Base-by-base conservation (phyloP, 2,329 filamentous ascomycete genomes). In the Nigrograna mackinnonii region DNA sequence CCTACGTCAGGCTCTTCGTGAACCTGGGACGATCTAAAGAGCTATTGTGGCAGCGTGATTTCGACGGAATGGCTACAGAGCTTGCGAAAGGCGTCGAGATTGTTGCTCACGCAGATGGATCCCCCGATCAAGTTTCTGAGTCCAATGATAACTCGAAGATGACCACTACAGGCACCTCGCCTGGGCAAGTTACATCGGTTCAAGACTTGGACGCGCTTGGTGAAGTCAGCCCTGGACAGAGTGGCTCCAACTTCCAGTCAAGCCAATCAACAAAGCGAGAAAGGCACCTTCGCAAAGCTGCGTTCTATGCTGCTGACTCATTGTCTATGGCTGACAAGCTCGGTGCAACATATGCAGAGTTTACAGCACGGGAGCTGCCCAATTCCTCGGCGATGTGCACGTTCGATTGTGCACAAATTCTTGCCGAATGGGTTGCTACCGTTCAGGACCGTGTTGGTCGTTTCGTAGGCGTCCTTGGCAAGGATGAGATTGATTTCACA, bases 21-120 rank as follows among this genome's bases (percentile, higher is more conserved):
- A 95, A 96, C 57, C 80, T 97, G n/a, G 89, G 89, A 2, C 81
- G 89, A 21, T 89, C 90, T 6, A 96, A 96, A 66, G 91, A 96
- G 65, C 89, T 87, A 47, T 91, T 96, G 59, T 96, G 91, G 90
- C 86, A 92, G 58, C 83, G 91, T 9, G 91, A 99, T 64, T 97
- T 90, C 78, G 89, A 95, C 50, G 87, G 86, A 4, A 89, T 97
- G 83, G 87, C 89, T 0, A 85, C 94, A 43, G 92, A 96, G 67
- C 76, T 96, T 18, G 87, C 89, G 2, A 82, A 83, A 22, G 89
- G 89, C 12, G 79, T 82, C 26, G 90, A 95, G 50, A 81, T 91
- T 12, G 77, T 86, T 17, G 86, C 89, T 51, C 85, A 90, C 58
- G 80, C 83, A 13, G 86, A 88, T 45, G 76, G 82, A 48, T 82